Evolutionary conservation across 2,329 filamentous ascomycete genomes (phyloP).

Genomic region (Myriosclerotinia duriaeana): DNA sequence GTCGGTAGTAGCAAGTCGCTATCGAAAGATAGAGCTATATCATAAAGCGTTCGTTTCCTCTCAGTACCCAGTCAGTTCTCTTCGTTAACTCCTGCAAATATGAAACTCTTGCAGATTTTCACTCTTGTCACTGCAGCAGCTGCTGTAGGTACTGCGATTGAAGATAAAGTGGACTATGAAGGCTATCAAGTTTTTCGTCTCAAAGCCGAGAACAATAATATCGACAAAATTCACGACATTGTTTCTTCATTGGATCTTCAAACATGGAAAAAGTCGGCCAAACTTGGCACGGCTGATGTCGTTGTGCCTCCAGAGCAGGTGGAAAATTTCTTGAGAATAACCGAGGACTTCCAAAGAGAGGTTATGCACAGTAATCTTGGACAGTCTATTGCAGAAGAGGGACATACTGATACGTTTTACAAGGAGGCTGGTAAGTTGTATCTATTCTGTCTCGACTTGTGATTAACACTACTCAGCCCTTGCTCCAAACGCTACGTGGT

Average conservation of each 20-base stretch:
- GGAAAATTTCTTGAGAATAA: slow-evolving; percentile 43
- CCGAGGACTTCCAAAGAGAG: slow-evolving; percentile 39
- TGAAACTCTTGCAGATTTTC: slow-evolving; percentile 16
- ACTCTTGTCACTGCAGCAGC: slow-evolving; percentile 5
- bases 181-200: slow-evolving; percentile 45
- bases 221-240: slow-evolving; percentile 40
- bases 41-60: not conserved
- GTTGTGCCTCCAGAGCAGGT: slow-evolving; percentile 45
- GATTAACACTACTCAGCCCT: slow-evolving; percentile 27
- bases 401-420: slow-evolving; percentile 16
- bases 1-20: slow-evolving; percentile 8
- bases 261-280: slow-evolving; percentile 41
- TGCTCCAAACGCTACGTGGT: slow-evolving; percentile 47
- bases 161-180: slow-evolving; percentile 42
- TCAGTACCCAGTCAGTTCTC: not conserved
- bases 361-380: slow-evolving; percentile 48
- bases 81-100: not conserved
- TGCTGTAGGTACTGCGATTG: not conserved
- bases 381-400: slow-evolving; percentile 45
- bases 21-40: not conserved
- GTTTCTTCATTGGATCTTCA: slow-evolving; percentile 43
- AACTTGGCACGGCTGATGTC: slow-evolving; percentile 43
- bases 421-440: slow-evolving; percentile 22
- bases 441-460: slow-evolving; percentile 23
- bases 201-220: slow-evolving; percentile 41